phyloP scores from a whole-genome alignment of 2,329 filamentous ascomycete species.

The Daldinia sp. region DNA sequence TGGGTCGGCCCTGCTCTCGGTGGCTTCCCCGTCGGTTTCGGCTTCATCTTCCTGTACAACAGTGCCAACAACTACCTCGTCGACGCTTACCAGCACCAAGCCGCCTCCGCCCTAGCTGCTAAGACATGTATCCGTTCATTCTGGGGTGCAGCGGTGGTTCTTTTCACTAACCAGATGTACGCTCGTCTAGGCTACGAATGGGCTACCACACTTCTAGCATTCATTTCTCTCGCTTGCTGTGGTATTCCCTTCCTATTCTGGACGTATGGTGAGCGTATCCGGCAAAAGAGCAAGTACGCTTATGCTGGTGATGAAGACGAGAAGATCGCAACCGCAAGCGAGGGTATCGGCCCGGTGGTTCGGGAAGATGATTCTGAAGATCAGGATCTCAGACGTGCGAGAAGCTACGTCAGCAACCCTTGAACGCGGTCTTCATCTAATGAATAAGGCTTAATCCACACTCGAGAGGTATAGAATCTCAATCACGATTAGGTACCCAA shows the following conservation, averaged over 20 bases:
- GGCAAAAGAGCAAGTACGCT: slow-evolving; percentile 74
- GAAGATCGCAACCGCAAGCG: slow-evolving; percentile 49
- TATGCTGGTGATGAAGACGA: slow-evolving; percentile 66
- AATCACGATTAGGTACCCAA: not conserved
- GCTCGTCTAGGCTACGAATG: slow-evolving; percentile 75
- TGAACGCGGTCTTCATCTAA: slow-evolving; percentile 35
- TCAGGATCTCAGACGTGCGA: slow-evolving; percentile 53
- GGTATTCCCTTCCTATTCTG: slow-evolving; percentile 86
- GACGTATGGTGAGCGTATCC: slow-evolving; percentile 75
- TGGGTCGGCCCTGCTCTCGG: slow-evolving; percentile 79
- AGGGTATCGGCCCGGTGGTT: slow-evolving; percentile 40
- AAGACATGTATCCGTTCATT: slow-evolving; percentile 83
- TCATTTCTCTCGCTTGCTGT: slow-evolving; percentile 80
- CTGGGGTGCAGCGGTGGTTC: slow-evolving; percentile 79
- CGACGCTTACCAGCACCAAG: slow-evolving; percentile 72
- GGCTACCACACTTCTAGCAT: slow-evolving; percentile 76
- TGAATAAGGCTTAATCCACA: not conserved
- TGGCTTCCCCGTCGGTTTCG: slow-evolving; percentile 77
- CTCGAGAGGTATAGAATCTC: not conserved
- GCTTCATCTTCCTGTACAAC: slow-evolving; percentile 87
- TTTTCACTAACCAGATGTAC: slow-evolving; percentile 88
- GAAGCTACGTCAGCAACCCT: slow-evolving; percentile 58
- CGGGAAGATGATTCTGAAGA: slow-evolving; percentile 48
- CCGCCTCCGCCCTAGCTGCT: slow-evolving; percentile 80
- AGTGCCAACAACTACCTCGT: slow-evolving; percentile 78